Percentiles rank a stretch among this genome's conserved stretches.
These are phyloP conservation scores for Neopestalotiopsis clavispora DNA, from an alignment of 2,329 filamentous ascomycete genomes.

Conservation along the genomic window DNA sequence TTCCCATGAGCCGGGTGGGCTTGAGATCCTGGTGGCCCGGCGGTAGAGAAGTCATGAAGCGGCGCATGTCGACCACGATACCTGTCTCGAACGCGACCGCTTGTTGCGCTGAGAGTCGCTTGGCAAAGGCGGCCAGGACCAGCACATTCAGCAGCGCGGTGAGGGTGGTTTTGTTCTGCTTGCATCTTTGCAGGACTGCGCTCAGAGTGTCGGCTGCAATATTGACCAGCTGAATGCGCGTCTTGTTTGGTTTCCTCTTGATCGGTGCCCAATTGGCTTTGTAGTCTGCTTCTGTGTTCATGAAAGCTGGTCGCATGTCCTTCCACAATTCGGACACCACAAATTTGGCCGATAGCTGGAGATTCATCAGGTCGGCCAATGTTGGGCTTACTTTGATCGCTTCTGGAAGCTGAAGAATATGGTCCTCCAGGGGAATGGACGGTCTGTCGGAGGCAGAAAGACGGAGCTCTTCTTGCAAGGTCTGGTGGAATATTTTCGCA, in stretches of 20 bases:
- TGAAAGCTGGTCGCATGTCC: constrained; percentile 23
- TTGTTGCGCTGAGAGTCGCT: constrained; percentile 17
- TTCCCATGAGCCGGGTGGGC: constrained; percentile 21
- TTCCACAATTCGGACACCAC: constrained; percentile 25
- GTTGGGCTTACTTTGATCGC: constrained; percentile 26
- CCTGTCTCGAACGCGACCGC: constrained; percentile 15
- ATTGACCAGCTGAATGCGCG: constrained; percentile 25
- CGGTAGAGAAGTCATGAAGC: constrained; percentile 21
- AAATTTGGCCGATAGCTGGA: constrained; percentile 25
- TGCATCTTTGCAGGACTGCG: constrained; percentile 28
- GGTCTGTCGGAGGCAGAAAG: not conserved
- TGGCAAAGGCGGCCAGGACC: constrained; percentile 27
- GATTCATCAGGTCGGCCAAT: constrained; percentile 28
- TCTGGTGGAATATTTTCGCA: constrained; percentile 37
- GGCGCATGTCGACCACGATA: constrained; percentile 30
- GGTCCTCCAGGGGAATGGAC: constrained; percentile 1
- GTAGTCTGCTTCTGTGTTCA: constrained; percentile 17
- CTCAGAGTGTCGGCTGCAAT: constrained; percentile 24
- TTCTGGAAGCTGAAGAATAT: constrained; percentile 19
- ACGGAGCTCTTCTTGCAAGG: constrained; percentile 30
- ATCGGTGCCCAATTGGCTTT: constrained; percentile 32
- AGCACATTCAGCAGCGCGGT: constrained; percentile 35
- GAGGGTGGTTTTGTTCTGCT: constrained; percentile 33
- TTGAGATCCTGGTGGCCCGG: constrained; percentile 13
- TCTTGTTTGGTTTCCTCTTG: constrained; percentile 20